A percentile compares a stretch with the other conserved stretches of the same genome.
These are phyloP conservation scores for Melaleuca alternifolia DNA, from an alignment of 345 rosid genomes.

Conservation along the genomic window DNA sequence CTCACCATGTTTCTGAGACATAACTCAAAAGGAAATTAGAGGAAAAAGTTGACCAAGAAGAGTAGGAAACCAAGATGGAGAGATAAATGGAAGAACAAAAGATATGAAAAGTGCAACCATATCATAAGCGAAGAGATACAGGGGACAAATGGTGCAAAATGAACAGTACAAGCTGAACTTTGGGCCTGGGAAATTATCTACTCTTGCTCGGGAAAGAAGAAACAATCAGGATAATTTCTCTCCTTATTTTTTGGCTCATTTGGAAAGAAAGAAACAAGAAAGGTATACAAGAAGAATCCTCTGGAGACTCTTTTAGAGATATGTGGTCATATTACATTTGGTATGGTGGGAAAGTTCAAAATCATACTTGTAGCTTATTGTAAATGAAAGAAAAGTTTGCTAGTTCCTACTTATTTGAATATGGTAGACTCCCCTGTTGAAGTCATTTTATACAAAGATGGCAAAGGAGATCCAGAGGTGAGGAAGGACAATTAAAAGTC, in stretches of 20 bases:
- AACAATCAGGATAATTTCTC: not conserved
- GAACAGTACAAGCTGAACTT: not conserved
- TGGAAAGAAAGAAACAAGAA: not conserved
- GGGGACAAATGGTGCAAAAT: not conserved
- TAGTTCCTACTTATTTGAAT: not conserved
- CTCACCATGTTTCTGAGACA: not conserved
- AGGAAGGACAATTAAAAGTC: not conserved
- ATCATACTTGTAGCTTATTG: not conserved
- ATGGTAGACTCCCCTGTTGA: not conserved
- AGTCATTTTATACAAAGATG: not conserved
- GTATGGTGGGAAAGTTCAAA: not conserved
- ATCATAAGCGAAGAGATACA: not conserved
- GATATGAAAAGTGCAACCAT: not conserved
- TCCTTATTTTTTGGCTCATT: not conserved
- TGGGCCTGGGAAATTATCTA: not conserved
- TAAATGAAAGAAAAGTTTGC: not conserved
- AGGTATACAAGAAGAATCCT: not conserved
- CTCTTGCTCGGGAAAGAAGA: not conserved
- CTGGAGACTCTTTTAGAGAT: not conserved
- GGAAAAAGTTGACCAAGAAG: not conserved
- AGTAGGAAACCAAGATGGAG: not conserved
- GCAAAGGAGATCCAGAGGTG: not conserved
- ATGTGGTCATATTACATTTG: not conserved
- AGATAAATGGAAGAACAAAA: not conserved
- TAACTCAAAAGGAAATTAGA: not conserved